Conservation (phyloP, 768 basidiomycete genomes). For the Xerocomellus intermedius region DNA sequence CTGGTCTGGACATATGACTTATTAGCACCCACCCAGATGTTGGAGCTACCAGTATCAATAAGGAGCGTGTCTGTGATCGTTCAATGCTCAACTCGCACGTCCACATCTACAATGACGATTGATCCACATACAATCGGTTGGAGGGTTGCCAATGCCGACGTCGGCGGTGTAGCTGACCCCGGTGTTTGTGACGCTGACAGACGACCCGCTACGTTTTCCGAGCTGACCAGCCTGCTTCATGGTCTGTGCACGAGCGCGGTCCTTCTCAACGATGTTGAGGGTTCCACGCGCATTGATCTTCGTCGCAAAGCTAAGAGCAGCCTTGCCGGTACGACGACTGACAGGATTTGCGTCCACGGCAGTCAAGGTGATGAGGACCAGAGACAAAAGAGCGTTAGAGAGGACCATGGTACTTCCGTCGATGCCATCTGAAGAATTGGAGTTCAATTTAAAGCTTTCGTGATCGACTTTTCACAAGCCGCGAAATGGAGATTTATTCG, state of each 20-base stretch:
- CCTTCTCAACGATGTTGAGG: constrained; percentile 7
- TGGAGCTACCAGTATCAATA: constrained; percentile 18
- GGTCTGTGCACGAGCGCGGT: constrained; percentile 14
- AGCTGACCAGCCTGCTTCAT: not conserved
- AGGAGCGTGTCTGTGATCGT: constrained; percentile 20
- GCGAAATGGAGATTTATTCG: too few species aligned
- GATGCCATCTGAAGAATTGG: not conserved
- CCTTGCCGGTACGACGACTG: not conserved
- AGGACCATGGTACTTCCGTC: not conserved
- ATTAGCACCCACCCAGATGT: constrained; percentile 24
- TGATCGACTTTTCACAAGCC: too few species aligned
- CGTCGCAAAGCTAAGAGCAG: constrained; percentile 11
- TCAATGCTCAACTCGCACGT: not conserved
- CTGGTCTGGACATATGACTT: constrained; percentile 12
- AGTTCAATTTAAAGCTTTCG: too few species aligned
- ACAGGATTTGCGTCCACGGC: not conserved
- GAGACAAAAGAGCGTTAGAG: not conserved
- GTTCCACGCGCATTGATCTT: constrained; percentile 8
- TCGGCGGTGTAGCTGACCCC: constrained; percentile 25
- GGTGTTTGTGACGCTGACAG: constrained; percentile 18
- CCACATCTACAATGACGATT: not conserved
- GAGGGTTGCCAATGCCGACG: constrained; percentile 25
- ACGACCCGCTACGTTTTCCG: constrained; percentile 5
- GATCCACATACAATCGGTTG: constrained; percentile 24
- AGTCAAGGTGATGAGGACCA: not conserved